phyloP scores from a whole-genome alignment of 768 basidiomycete species.

The Rubroboletus satanas region DNA sequence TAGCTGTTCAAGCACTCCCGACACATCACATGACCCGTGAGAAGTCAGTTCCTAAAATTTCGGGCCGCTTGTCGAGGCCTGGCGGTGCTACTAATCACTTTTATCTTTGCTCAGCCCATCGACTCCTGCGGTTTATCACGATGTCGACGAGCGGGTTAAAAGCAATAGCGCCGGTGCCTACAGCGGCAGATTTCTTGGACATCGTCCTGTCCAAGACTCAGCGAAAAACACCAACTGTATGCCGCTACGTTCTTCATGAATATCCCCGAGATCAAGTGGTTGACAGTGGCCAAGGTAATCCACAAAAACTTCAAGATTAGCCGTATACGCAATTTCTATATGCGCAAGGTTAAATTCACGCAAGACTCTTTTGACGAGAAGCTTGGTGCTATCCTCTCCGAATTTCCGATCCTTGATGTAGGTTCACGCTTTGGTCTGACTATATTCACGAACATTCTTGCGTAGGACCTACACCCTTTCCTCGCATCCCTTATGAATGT shows the following conservation, averaged over 20 bases:
- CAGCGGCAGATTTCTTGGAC: slow-evolving; percentile 90
- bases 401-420: slow-evolving; percentile 97
- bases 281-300: slow-evolving; percentile 61
- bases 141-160: slow-evolving; percentile 91
- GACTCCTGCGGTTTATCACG: slow-evolving; percentile 12
- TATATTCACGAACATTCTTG: slow-evolving; percentile 3
- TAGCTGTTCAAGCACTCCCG: background rate
- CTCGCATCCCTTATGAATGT: slow-evolving; percentile 95
- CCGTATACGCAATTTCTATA: slow-evolving; percentile 95
- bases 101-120: slow-evolving; percentile 9
- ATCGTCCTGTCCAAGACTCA: slow-evolving; percentile 93
- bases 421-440: slow-evolving; percentile 31
- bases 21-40: slow-evolving; percentile 11
- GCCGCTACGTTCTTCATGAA: background rate
- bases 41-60: slow-evolving; percentile 13
- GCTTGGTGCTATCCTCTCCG: slow-evolving; percentile 84
- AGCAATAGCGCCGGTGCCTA: slow-evolving; percentile 98
- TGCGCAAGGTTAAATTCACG: slow-evolving; percentile 99
- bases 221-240: slow-evolving; percentile 93
- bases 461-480: slow-evolving; percentile 91
- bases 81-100: background rate
- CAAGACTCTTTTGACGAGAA: slow-evolving; percentile 97
- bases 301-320: slow-evolving; percentile 99
- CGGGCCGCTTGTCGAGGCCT: slow-evolving; percentile 1
- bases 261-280: background rate